phyloP scores from a whole-genome alignment of 2,329 filamentous ascomycete genomes.

The Cordyceps cateniannulata region DNA sequence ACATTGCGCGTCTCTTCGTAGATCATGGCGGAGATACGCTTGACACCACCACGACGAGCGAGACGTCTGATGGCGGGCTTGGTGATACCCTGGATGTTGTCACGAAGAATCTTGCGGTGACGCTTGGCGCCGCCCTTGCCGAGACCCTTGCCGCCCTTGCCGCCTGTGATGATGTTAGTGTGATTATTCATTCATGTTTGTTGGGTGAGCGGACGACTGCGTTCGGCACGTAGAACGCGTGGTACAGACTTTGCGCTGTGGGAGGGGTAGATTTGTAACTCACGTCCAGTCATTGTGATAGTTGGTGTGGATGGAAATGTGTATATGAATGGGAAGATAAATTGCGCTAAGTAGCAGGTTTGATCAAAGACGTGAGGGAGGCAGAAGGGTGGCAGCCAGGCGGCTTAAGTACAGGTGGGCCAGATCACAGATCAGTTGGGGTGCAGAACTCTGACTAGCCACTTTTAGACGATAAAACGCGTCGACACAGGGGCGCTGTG shows the following conservation, averaged over 20 bases:
- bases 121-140: conserved; percentile 98
- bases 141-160: conserved; percentile 95
- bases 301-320: conserved; percentile 6
- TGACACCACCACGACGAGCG: conserved; percentile 98
- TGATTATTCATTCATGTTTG: background rate
- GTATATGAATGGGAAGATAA: conserved; percentile 12
- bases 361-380: conserved; percentile 16
- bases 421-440: conserved; percentile 30
- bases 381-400: conserved; percentile 22
- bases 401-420: conserved; percentile 35
- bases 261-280: conserved; percentile 15
- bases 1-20: conserved; percentile 66
- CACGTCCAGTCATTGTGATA: conserved; percentile 25
- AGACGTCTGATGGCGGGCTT: conserved; percentile 98
- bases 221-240: too few relatives aligned
- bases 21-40: conserved; percentile 96
- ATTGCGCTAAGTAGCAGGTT: conserved; percentile 7
- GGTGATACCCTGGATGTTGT: conserved; percentile 99
- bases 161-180: conserved; percentile 48
- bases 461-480: background rate
- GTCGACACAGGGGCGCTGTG: background rate
- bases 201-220: too few relatives aligned
- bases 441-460: background rate
- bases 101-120: conserved; percentile 97
- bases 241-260: too few relatives aligned